Base-by-base conservation (phyloP, 768 basidiomycete species). In the Naganishia vaughanmartiniae region DNA sequence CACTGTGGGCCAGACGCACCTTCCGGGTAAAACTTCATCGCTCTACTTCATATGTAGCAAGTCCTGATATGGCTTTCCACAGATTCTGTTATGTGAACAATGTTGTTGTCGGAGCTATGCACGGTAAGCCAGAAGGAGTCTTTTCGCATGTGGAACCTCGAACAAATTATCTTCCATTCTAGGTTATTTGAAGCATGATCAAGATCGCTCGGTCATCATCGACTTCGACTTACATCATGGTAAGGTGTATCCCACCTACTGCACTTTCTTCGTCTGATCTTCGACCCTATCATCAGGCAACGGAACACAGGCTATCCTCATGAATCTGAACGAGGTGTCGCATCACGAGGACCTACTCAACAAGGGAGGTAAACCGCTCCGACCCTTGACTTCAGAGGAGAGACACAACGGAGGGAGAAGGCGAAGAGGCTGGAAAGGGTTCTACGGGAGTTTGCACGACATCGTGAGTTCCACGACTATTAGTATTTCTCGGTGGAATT, bases 181-280 rank as follows among this genome's bases (percentile, higher is more conserved):
- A 95, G 93, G 93, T 0, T 88, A 97, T 80, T 81, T 96, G 15
- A 83, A 87, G 65, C 88, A 96, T 75, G 86, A 86, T 10, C 85
- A 95, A 51, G 87, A 89, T 48, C 87, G 91, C 28, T 84, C 92
- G 0, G 85, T 93, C 33, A 89, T 99, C 54, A 85, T 98, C 39
- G 95, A 98, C 77, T 92, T 97, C 65, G 94, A 95, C 78, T 83
- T 95, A 12, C 92, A 93, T 80, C 92, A 93, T 75, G 92, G 91
- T 88, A 69, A 67, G 83, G 26, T 66, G 60, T 9, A 34, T 33
- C 31, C 15, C 26, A 2, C 9, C 19, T 57, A 34, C 21, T 17
- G 0, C 0, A n/a, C 30, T 19, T 36, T 54, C 28, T 5, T 14
- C 10, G 9, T 36, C 21, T 15, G 39, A n/a, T 14, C 26, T 42